Conservation (phyloP, 148 eudicot genomes). For the Oxyria digyna region DNA sequence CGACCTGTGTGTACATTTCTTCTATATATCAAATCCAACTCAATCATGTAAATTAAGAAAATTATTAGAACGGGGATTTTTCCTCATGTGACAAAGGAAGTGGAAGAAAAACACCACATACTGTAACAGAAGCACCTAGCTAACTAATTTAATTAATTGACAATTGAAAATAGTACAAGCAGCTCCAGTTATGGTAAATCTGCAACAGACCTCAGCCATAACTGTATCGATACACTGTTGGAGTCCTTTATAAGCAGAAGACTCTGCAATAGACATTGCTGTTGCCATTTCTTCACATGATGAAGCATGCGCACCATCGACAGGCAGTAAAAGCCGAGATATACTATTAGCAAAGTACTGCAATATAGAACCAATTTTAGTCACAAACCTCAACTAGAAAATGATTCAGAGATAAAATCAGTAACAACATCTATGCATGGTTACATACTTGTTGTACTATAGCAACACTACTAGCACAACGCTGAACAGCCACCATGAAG, state of each 20-base stretch:
- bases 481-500: constrained; percentile 98
- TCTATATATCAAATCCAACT: constrained; percentile 7
- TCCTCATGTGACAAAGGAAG: not conserved
- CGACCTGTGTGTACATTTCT: constrained; percentile 40
- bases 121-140: not conserved
- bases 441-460: constrained; percentile 92
- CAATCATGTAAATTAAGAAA: constrained; percentile 7
- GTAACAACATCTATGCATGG: constrained; percentile 30
- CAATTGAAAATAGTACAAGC: not conserved
- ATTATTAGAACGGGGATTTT: not conserved
- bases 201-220: constrained; percentile 84
- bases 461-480: constrained; percentile 96
- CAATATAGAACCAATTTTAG: constrained; percentile 6
- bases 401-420: not conserved
- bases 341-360: constrained; percentile 86
- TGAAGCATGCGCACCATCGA: constrained; percentile 96
- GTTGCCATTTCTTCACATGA: constrained; percentile 94
- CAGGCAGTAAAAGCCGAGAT: constrained; percentile 81
- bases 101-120: not conserved
- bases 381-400: not conserved
- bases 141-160: not conserved
- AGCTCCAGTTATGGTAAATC: not conserved
- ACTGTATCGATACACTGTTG: constrained; percentile 97
- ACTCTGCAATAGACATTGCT: constrained; percentile 93
- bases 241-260: constrained; percentile 91